phyloP scores from a whole-genome alignment of 2,329 filamentous ascomycete species.

The Neophaeococcomyces aloes region DNA sequence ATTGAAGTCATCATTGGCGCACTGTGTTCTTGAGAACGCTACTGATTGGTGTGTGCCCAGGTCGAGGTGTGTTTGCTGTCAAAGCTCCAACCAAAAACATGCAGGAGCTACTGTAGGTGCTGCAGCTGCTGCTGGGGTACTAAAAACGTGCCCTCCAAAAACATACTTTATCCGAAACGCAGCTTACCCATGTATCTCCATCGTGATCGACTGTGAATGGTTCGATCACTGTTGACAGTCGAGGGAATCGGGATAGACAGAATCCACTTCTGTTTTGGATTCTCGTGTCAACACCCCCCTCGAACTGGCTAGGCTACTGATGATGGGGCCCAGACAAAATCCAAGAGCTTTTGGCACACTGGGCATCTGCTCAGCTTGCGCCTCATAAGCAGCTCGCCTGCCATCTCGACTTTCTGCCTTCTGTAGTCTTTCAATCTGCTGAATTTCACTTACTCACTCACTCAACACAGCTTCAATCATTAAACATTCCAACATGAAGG shows the following conservation, averaged over 20 bases:
- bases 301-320: neutral
- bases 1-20: neutral
- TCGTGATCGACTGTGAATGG: neutral
- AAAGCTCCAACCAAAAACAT: neutral
- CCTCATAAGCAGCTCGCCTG: neutral
- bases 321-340: neutral
- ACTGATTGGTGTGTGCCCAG: neutral
- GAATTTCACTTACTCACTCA: neutral
- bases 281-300: neutral
- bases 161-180: too few species aligned
- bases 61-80: neutral
- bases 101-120: too few species aligned
- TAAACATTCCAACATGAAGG: constrained; percentile 18
- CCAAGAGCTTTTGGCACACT: neutral
- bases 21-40: neutral
- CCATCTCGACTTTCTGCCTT: neutral
- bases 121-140: too few species aligned
- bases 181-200: too few species aligned
- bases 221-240: neutral
- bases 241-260: neutral
- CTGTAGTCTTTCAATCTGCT: neutral
- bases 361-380: neutral
- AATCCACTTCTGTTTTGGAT: neutral
- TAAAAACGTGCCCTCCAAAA: too few species aligned
- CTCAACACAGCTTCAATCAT: neutral